Evolutionary conservation across 1,284 basidiomycete genomes (phyloP), one percentile per base, ranked within the genome.

Genomic region (Mycosarcoma maydis): DNA sequence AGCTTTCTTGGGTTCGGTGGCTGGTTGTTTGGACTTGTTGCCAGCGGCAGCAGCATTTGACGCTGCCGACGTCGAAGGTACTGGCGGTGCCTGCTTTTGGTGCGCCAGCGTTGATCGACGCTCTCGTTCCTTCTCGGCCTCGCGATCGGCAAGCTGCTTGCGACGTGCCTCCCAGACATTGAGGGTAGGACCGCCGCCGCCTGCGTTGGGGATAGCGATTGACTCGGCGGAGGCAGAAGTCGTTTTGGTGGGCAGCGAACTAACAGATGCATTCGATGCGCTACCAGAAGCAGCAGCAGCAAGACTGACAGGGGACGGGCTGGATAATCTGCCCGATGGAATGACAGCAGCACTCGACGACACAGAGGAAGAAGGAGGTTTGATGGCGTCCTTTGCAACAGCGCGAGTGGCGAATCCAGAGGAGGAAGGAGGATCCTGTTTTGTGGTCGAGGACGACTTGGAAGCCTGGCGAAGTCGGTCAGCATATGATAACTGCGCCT

Each of bases 141-240:
- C 58, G 26, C 61, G 67, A 23, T 72, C 66, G 11, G 69, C 58
- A 32, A 74, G 34, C 38, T 69, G 69, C 54, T 64, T 72, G 36
- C 61, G 50, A 6, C 74, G 45, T 13, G 56, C 66, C 32, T 76
- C 74, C 74, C 74, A 76, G 14, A 76, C 53, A 36, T 76, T 76
- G 44, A 72, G 43, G 1, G 57, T 29, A 11, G 71, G 60, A 3
- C 24, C 52, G 11, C 45, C 52, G 11, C 45, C 32, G 30, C 17
- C 37, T 29, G 53, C 37, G 4, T 17, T 20, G 19, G 49, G 22
- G 20, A 42, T n/a, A 7, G 41, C 10, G 22, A 23, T 32, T n/a
- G 42, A 5, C 20, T 56, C 26, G 17, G 19, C 20, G 6, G 49
- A n/a, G 34, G 54, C 22, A 17, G 50, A 16, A 10, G 20, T n/a